phyloP scores from a whole-genome alignment of 2,329 filamentous ascomycete species.

The Monilinia fructigena region DNA sequence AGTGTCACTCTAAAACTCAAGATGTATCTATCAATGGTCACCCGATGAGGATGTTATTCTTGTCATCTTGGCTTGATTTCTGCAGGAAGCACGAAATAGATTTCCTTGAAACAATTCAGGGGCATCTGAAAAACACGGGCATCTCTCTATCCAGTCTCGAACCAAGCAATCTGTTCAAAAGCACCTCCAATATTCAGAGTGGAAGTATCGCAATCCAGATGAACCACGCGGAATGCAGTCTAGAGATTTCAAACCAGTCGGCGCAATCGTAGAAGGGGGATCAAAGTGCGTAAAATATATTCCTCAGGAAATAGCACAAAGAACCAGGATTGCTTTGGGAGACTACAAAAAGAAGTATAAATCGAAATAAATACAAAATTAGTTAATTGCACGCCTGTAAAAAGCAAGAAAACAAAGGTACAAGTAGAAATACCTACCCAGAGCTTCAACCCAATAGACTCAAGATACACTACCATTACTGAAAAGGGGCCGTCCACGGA shows the following conservation, averaged over 20 bases:
- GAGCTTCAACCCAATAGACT: not conserved
- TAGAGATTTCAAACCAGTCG: accelerated
- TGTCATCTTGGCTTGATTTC: slow-evolving; percentile 24
- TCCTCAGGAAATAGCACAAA: not conserved
- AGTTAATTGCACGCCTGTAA: too few species aligned
- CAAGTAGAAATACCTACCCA: not conserved
- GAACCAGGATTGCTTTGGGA: not conserved
- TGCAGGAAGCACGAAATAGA: not conserved
- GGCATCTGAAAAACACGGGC: not conserved
- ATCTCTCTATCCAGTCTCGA: not conserved
- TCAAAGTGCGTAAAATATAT: not conserved
- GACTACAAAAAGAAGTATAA: not conserved
- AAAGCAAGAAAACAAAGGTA: not conserved
- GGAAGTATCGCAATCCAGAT: not conserved
- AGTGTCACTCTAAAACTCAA: not conserved
- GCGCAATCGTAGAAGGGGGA: not conserved
- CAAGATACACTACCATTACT: not conserved
- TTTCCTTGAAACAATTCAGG: not conserved
- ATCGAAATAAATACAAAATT: not conserved
- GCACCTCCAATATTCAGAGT: not conserved
- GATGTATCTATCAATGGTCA: not conserved
- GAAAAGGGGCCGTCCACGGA: too few species aligned
- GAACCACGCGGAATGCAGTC: too few species aligned
- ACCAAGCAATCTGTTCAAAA: not conserved
- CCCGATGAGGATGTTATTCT: slow-evolving; percentile 4